Base-by-base conservation (phyloP, 2,329 filamentous ascomycete species). In the Chrysosporium queenslandicum region DNA sequence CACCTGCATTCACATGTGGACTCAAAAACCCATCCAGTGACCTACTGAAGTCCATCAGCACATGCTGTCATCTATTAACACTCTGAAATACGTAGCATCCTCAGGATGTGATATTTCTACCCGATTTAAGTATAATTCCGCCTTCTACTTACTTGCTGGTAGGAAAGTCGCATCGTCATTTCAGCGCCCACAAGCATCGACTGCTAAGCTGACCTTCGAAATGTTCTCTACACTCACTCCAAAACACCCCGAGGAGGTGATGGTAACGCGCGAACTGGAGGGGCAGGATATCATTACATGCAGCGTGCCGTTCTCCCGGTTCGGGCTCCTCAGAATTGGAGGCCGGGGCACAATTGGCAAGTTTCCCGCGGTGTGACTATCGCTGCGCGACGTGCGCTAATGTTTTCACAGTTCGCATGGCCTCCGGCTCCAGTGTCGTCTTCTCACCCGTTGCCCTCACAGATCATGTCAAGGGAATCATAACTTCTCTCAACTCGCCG, bases 361-460 rank as follows among this genome's bases (percentile, higher is more conserved):
- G 74, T 64, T 37, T 29, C 32, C n/a, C 14, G 3, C n/a, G 4
- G 3, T 14, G 4, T 18, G 16, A 39, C 16, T 39, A 39, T 39
- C 4, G 2, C n/a, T 3, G 7, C 6, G 2, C 16, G n/a, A 20
- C 36, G 9, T 4, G 16, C 2, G 20, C 41, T 39, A 46, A 42
- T 58, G 63, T 18, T 8, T 37, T 63, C 32, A 11, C 43, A 88
- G 88, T 94, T 55, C 85, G 83, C 60, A 80, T 98, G 60, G 78
- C 81, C 53, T 83, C 82, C 8, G 89, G 89, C 53, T 74, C 79
- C 42, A 80, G 97, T 37, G 87, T 88, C 59, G 83, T 96, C 66
- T 96, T 96, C 78, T 95, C 89, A 0, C 92, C 92, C 16, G 86
- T 92, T 18, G 86, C 85, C 12, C 78, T 96, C 52, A 97, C 90